Conservation (phyloP, 164 flowering plant species). For the Magnolia kwangsiensis region DNA sequence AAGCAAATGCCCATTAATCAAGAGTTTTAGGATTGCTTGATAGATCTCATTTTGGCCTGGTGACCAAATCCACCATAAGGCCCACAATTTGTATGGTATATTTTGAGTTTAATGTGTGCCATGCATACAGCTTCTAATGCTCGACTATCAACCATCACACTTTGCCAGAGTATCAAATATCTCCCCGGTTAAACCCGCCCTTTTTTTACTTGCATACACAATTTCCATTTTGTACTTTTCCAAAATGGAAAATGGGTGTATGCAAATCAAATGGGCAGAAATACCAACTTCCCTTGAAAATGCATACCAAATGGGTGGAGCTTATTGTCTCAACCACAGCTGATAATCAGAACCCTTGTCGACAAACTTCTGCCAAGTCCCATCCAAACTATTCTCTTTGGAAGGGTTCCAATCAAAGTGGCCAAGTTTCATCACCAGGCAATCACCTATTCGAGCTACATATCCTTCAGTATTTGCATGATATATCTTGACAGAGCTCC, state of each 20-base stretch:
- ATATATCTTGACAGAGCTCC: slow-evolving; percentile 50
- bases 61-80: too few relatives aligned
- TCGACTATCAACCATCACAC: background rate
- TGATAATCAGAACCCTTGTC: slow-evolving; percentile 56
- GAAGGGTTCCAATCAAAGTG: slow-evolving; percentile 60
- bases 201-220: background rate
- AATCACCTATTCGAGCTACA: slow-evolving; percentile 52
- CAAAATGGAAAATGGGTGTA: background rate
- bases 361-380: slow-evolving; percentile 59
- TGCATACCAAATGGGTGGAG: background rate
- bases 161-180: background rate
- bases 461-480: slow-evolving; percentile 57
- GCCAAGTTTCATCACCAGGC: slow-evolving; percentile 56
- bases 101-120: background rate
- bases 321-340: slow-evolving; percentile 50
- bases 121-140: background rate
- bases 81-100: too few relatives aligned
- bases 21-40: too few relatives aligned
- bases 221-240: background rate
- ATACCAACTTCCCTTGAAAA: background rate
- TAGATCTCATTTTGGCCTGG: too few relatives aligned
- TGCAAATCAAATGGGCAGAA: background rate
- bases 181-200: background rate
- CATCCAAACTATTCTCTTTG: slow-evolving; percentile 50
- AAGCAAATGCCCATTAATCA: too few relatives aligned